phyloP scores from a whole-genome alignment of 164 flowering plant genomes.

The Amborella trichopoda region DNA sequence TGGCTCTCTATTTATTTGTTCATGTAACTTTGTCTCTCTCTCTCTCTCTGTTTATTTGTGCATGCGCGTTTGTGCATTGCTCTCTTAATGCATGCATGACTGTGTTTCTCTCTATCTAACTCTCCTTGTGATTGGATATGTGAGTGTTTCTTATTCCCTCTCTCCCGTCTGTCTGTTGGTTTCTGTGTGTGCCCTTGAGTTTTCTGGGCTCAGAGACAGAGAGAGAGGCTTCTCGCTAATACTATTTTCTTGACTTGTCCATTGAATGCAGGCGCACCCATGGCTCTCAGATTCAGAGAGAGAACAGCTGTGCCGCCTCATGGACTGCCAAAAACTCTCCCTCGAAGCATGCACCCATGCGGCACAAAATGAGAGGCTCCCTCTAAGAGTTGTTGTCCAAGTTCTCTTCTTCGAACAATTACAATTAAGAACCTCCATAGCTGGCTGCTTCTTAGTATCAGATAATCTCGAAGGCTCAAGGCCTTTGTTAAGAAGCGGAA shows the following conservation, averaged over 20 bases:
- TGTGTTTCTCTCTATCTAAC: too few species aligned
- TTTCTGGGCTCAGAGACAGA: too few species aligned
- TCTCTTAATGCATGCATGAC: too few species aligned
- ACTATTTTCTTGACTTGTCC: not conserved
- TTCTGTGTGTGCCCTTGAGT: too few species aligned
- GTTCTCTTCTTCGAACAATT: constrained; percentile 97
- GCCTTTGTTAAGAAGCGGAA: constrained; percentile 54
- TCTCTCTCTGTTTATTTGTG: too few species aligned
- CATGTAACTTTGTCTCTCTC: too few species aligned
- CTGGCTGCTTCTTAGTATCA: constrained; percentile 86
- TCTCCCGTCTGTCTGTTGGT: too few species aligned
- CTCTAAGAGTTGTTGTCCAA: constrained; percentile 80
- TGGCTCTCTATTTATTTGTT: too few species aligned
- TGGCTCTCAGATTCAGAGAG: constrained; percentile 87
- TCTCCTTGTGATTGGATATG: too few species aligned
- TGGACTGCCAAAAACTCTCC: constrained; percentile 97
- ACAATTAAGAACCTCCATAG: constrained; percentile 79
- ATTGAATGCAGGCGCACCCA: constrained; percentile 65
- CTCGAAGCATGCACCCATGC: constrained; percentile 98
- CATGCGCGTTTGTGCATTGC: too few species aligned
- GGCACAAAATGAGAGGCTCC: constrained; percentile 92
- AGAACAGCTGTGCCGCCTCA: constrained; percentile 75
- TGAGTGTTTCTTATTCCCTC: too few species aligned
- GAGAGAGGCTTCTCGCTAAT: not conserved
- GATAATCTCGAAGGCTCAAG: constrained; percentile 87